Base-by-base conservation (phyloP, 805 yeast species). In the Candida corydali region DNA sequence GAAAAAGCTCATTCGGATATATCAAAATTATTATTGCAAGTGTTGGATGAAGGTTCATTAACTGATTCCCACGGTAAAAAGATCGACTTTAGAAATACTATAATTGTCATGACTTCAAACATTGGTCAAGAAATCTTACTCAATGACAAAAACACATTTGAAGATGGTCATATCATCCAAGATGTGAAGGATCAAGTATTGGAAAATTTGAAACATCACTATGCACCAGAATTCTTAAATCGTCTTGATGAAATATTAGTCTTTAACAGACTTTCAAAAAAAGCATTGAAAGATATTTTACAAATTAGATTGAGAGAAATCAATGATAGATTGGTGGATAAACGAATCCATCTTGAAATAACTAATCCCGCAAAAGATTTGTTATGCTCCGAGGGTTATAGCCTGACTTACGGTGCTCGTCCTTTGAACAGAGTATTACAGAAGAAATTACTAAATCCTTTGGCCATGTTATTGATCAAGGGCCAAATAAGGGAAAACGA, bases 1-100 rank as follows among this genome's bases (percentile, higher is more conserved):
- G 98, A 91, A 52, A 91, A 91, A 61, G 98, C 98, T 0, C 98
- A 93, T 58, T 83, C 88, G 2, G 98, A 91, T 61, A 83, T 91
- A n/a, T 80, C 95, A 20, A 93, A 93, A 61, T 71, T 91, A 27
- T 67, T 91, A 33, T 65, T 91, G 41, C 98, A 93, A 61, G 98
- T 91, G 0, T 68, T 91, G 36, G 98, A 91, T 59, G 98, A 91
- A 61, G 98, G 98, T 39, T 78, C 84, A 37, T 71, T 91, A 49
- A 91, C 98, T 0, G 98, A 91, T 57, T 83, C 96, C 2, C 95
- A 88, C 52, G 98, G 98, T 20, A 86, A 88, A 41, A 84, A 82
- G 47, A 87, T 93, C 33, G 97, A 93, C 58, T 91, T 91, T 77
- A 78, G 89, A 47, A 93, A 93, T 59, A 86, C 98, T 0, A 84